A percentile compares a stretch with the other conserved stretches of the same genome.
phyloP scores from a whole-genome alignment of 257 asterid species.

The Capsicum rhomboideum region DNA sequence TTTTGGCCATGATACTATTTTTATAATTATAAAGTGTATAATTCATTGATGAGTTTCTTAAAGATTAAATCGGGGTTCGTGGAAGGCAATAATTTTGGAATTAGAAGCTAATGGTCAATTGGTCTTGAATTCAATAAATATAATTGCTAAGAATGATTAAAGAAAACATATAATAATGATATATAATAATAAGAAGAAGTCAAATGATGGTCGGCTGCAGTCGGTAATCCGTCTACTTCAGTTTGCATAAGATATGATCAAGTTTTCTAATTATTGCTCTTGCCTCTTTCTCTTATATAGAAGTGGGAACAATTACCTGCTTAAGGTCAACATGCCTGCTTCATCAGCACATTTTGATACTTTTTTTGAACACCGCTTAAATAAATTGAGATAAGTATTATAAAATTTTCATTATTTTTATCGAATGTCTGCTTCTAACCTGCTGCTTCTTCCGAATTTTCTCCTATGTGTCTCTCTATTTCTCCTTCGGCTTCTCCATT shows the following conservation, averaged over 20 bases:
- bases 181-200: neutral
- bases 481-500: no score
- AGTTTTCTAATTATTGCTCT: neutral
- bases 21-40: neutral
- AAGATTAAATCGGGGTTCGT: neutral
- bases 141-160: neutral
- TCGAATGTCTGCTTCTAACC: no score
- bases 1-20: neutral
- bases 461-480: no score
- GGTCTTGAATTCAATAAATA: neutral
- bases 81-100: neutral
- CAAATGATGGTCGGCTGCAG: neutral
- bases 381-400: no score
- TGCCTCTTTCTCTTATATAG: no score
- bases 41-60: neutral
- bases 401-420: no score
- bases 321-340: no score
- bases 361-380: no score
- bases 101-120: neutral
- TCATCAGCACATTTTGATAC: no score
- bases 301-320: no score
- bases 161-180: neutral
- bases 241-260: neutral
- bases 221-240: neutral
- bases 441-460: no score